These are phyloP conservation scores for Cercospora beticola DNA, from an alignment of 2,329 filamentous ascomycete genomes.

Conservation along the genomic window DNA sequence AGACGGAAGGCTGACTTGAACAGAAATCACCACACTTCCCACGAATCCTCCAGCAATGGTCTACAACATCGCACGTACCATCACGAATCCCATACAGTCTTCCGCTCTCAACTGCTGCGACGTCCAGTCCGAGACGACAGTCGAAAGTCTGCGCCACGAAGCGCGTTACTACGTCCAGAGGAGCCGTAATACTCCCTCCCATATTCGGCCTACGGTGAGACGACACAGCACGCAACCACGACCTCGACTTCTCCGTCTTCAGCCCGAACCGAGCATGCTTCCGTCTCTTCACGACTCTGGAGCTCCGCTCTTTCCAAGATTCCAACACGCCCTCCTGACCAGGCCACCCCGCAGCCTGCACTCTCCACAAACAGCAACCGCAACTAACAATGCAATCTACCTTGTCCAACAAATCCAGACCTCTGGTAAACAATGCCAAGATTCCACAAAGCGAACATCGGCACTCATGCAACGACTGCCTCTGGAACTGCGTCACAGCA, in stretches of 20 bases:
- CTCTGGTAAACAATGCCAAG: not conserved
- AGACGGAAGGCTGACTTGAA: not conserved
- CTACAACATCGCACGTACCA: not conserved
- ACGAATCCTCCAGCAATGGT: not conserved
- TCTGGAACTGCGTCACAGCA: not conserved
- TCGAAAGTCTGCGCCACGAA: not conserved
- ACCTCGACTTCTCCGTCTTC: not conserved
- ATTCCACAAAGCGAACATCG: not conserved
- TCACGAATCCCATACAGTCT: not conserved
- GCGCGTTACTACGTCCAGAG: not conserved
- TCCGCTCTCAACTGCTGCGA: not conserved
- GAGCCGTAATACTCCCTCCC: not conserved
- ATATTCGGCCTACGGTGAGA: not conserved
- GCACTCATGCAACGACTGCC: not conserved
- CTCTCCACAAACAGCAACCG: not conserved
- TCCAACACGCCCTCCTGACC: not conserved
- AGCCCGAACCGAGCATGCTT: not conserved
- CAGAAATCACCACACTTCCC: not conserved
- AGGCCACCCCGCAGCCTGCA: not conserved
- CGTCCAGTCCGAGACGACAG: not conserved
- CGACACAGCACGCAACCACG: not conserved
- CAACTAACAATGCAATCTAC: not conserved
- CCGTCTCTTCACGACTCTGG: not conserved
- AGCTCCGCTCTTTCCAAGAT: not conserved
- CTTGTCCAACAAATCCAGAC: not conserved